Percentiles rank a stretch among this genome's conserved stretches.
Conservation (phyloP, 108 stramenopile genomes). For the Pseudonitzschia multistriata region DNA sequence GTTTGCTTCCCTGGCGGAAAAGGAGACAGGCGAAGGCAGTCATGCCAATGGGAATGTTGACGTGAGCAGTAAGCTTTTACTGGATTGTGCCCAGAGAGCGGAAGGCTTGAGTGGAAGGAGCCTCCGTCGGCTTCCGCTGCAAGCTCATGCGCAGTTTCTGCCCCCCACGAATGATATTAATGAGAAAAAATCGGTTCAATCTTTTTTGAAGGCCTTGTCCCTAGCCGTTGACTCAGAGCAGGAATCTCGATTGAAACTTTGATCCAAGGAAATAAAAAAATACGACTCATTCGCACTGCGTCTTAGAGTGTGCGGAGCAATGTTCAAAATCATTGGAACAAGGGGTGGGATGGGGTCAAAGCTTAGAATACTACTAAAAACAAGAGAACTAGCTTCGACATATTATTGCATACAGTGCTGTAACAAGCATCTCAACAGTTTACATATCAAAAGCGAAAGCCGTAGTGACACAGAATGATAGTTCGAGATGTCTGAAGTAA, state of each 20-base stretch:
- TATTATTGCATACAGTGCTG: too few relatives aligned
- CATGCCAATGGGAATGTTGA: not conserved
- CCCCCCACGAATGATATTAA: not conserved
- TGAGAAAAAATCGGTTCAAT: constrained; percentile 2
- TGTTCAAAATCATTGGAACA: too few relatives aligned
- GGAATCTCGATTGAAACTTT: constrained; percentile 1
- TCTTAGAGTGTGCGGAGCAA: not conserved
- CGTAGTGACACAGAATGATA: too few relatives aligned
- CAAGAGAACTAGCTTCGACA: too few relatives aligned
- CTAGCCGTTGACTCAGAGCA: constrained; percentile 17
- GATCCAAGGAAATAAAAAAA: not conserved
- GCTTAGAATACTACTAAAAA: not conserved
- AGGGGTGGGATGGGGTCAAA: not conserved
- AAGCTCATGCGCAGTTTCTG: constrained; percentile 42
- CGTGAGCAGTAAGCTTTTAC: constrained; percentile 2
- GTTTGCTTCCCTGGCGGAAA: not conserved
- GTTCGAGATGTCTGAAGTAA: too few relatives aligned
- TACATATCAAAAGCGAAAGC: too few relatives aligned
- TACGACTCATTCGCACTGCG: too few relatives aligned
- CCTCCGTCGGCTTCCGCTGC: constrained; percentile 48
- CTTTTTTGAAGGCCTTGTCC: constrained; percentile 29
- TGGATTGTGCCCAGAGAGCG: constrained; percentile 29
- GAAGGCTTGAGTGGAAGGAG: constrained; percentile 57
- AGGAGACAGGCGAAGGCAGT: not conserved
- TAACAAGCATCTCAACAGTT: too few relatives aligned